Conservation (phyloP, 2,329 filamentous ascomycete genomes). For the Hymenoscyphus scutula region DNA sequence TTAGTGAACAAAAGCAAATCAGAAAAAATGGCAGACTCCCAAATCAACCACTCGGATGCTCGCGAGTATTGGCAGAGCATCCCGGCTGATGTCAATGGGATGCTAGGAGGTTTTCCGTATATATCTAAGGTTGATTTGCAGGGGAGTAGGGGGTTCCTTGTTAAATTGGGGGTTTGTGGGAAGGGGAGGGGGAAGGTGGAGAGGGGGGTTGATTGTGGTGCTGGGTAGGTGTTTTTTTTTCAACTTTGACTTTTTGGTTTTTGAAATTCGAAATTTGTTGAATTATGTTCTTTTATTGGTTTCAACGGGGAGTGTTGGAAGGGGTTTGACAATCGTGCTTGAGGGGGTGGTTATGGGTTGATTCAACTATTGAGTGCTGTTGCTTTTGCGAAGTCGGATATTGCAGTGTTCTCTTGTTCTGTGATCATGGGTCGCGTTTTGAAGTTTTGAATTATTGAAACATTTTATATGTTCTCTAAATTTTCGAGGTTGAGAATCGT, state of each 20-base stretch:
- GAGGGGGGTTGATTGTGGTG: constrained; percentile 40
- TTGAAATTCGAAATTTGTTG: neutral
- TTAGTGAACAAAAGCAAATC: too few relatives aligned
- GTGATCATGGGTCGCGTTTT: neutral
- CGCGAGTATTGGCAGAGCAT: constrained; percentile 50
- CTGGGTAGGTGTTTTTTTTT: constrained; percentile 34
- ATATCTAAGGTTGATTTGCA: constrained; percentile 70
- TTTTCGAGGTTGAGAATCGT: too few relatives aligned
- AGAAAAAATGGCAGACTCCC: constrained; percentile 31
- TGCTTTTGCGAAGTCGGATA: too few relatives aligned
- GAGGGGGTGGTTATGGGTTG: neutral
- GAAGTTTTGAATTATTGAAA: neutral
- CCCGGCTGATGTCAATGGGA: constrained; percentile 61
- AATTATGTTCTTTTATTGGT: neutral
- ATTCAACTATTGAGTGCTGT: neutral
- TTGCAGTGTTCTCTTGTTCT: too few relatives aligned
- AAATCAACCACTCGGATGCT: constrained; percentile 34
- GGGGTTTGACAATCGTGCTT: neutral
- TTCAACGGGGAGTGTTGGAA: neutral
- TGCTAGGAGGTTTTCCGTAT: constrained; percentile 73
- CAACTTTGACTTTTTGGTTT: constrained; percentile 2
- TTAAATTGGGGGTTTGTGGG: constrained; percentile 54
- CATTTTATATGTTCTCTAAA: too few relatives aligned
- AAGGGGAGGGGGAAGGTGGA: constrained; percentile 36
- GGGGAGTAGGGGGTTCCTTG: constrained; percentile 66